Percentiles rank a stretch among this genome's conserved stretches.
Evolutionary conservation across 768 basidiomycete genomes (phyloP).

Genomic region (Trametopsis cervina): DNA sequence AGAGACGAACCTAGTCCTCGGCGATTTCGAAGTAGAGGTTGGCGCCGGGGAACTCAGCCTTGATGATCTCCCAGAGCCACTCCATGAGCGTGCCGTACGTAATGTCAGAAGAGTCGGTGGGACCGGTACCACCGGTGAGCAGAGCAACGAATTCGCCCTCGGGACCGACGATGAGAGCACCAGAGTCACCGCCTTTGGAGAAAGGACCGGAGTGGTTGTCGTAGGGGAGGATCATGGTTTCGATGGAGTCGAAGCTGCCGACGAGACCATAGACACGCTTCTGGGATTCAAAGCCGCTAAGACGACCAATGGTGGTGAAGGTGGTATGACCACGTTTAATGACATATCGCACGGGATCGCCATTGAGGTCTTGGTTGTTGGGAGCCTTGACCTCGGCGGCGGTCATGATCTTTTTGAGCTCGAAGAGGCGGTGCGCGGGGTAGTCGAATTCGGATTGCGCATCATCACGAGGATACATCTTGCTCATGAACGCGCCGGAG

Average conservation of each 20-base stretch:
- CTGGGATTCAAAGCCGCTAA: slow-evolving; percentile 16
- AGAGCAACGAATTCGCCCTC: slow-evolving; percentile 20
- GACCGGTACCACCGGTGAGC: slow-evolving; percentile 24
- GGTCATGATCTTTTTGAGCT: slow-evolving; percentile 19
- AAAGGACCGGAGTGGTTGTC: slow-evolving; percentile 18
- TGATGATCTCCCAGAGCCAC: slow-evolving; percentile 12
- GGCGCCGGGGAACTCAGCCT: slow-evolving; percentile 10
- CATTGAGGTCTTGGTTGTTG: slow-evolving; percentile 18
- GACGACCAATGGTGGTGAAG: slow-evolving; percentile 17
- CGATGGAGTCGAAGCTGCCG: slow-evolving; percentile 18
- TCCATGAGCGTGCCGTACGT: slow-evolving; percentile 25
- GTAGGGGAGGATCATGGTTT: slow-evolving; percentile 15
- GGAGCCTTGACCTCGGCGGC: slow-evolving; percentile 17
- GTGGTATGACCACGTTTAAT: slow-evolving; percentile 20
- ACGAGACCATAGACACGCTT: slow-evolving; percentile 13
- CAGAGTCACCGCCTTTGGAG: slow-evolving; percentile 17
- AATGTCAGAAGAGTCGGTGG: slow-evolving; percentile 9
- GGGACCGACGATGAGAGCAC: slow-evolving; percentile 15
- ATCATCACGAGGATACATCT: slow-evolving; percentile 14
- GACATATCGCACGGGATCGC: slow-evolving; percentile 19
- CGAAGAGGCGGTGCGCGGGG: slow-evolving; percentile 17
- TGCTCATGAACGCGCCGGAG: slow-evolving; percentile 12
- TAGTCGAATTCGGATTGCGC: slow-evolving; percentile 21
- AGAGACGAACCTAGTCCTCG: slow-evolving; percentile 5
- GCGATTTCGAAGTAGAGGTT: slow-evolving; percentile 19